These are phyloP conservation scores for Skeletonema potamos DNA, from an alignment of 108 stramenopile species.

Conservation along the genomic window DNA sequence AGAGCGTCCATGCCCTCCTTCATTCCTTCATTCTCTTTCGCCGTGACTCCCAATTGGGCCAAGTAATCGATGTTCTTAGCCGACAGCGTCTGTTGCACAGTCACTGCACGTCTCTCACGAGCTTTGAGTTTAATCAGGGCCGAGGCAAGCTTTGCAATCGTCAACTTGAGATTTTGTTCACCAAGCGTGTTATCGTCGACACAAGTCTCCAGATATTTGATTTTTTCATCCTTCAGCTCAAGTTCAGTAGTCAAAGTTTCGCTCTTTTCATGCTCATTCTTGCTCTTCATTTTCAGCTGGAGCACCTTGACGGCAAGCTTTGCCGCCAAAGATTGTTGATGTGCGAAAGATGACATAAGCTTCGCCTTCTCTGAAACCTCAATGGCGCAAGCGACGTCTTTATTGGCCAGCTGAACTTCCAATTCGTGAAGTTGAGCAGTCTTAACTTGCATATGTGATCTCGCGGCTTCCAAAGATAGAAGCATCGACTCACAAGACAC, in stretches of 20 bases:
- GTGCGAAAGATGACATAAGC: not conserved
- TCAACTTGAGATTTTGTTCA: conserved; percentile 1
- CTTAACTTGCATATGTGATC: not conserved
- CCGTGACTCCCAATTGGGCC: not conserved
- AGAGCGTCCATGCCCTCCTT: not conserved
- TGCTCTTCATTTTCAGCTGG: not conserved
- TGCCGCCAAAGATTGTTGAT: not conserved
- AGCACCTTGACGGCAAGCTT: not conserved
- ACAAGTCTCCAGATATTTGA: not conserved
- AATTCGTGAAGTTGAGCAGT: not conserved
- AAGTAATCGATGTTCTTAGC: not conserved
- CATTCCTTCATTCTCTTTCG: not conserved
- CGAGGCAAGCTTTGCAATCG: not conserved
- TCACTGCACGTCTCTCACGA: not conserved
- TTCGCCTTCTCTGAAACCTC: not conserved
- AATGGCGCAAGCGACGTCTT: not conserved
- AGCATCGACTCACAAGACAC: not conserved
- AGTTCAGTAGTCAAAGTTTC: not conserved
- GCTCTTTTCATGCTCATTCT: not conserved
- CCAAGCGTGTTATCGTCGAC: no score
- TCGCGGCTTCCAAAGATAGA: not conserved
- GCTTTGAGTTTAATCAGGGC: not conserved
- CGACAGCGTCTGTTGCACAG: not conserved
- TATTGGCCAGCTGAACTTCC: not conserved
- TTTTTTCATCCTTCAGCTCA: not conserved